Percentiles rank a stretch among this genome's conserved stretches.
Conservation (phyloP, 106 monocot species). For the Dendrobium huoshanense region DNA sequence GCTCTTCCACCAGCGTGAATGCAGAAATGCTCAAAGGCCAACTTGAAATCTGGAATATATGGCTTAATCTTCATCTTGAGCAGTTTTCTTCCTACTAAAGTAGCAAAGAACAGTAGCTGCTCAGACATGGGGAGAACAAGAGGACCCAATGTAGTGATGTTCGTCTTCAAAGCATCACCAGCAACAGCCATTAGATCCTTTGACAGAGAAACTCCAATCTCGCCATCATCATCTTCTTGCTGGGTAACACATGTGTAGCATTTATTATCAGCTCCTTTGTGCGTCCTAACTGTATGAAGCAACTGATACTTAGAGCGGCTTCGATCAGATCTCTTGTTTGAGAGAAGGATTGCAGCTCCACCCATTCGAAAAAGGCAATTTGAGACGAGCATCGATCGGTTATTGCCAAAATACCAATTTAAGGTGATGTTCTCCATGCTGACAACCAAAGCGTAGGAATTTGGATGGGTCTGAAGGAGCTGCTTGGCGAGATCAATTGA, state of each 20-base stretch:
- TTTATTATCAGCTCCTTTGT: constrained; percentile 63
- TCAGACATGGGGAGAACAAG: constrained; percentile 71
- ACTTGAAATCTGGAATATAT: constrained; percentile 58
- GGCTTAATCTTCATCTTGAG: constrained; percentile 58
- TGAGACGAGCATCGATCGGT: constrained; percentile 39
- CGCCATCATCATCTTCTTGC: constrained; percentile 41
- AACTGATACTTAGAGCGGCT: constrained; percentile 49
- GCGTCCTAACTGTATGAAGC: constrained; percentile 52
- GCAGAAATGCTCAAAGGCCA: constrained; percentile 31
- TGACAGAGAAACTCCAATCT: constrained; percentile 55
- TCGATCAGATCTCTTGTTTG: constrained; percentile 25
- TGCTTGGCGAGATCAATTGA: constrained; percentile 20
- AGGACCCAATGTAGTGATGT: constrained; percentile 64
- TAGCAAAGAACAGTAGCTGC: constrained; percentile 64
- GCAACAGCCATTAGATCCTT: constrained; percentile 73
- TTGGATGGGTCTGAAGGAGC: constrained; percentile 16
- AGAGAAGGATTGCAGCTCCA: constrained; percentile 27
- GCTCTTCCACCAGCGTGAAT: constrained; percentile 22
- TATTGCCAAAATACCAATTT: constrained; percentile 35
- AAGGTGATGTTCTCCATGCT: constrained; percentile 31
- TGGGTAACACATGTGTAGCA: constrained; percentile 55
- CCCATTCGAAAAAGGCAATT: constrained; percentile 34
- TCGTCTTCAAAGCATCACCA: constrained; percentile 67
- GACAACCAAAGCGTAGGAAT: constrained; percentile 29
- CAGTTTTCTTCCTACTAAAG: constrained; percentile 51